A percentile compares a stretch with the other conserved stretches of the same genome.
Evolutionary conservation across 192 early-diverging fungal species (phyloP).

Genomic region (Geranomyces michiganensis): DNA sequence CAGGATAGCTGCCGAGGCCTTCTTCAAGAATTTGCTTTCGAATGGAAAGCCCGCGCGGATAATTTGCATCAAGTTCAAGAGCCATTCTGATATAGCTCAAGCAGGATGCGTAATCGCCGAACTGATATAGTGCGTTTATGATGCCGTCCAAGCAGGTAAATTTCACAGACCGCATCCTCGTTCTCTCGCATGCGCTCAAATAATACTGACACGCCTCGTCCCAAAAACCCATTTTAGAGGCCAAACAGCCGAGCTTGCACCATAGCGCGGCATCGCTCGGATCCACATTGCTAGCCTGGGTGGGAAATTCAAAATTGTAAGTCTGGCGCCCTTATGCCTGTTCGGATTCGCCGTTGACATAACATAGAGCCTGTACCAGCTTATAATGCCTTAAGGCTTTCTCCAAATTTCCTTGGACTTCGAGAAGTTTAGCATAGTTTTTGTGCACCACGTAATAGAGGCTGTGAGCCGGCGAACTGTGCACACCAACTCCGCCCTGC

Average conservation of each 20-base stretch:
- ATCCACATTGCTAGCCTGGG: slow-evolving; percentile 20
- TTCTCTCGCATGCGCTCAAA: neutral
- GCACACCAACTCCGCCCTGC: slow-evolving; percentile 16
- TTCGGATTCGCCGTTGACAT: too few relatives aligned
- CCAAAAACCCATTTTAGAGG: neutral
- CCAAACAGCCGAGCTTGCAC: slow-evolving; percentile 20
- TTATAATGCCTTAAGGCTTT: slow-evolving; percentile 15
- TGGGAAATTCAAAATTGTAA: neutral
- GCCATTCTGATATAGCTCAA: slow-evolving; percentile 18
- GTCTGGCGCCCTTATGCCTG: neutral
- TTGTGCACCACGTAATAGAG: slow-evolving; percentile 27
- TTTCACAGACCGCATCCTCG: neutral
- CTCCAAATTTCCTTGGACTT: slow-evolving; percentile 15
- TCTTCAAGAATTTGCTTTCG: slow-evolving; percentile 22
- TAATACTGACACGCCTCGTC: slow-evolving; percentile 19
- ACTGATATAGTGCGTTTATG: slow-evolving; percentile 25
- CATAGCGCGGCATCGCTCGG: slow-evolving; percentile 22
- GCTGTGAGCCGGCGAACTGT: slow-evolving; percentile 21
- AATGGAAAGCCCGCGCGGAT: slow-evolving; percentile 22
- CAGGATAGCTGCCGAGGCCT: neutral
- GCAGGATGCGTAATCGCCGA: slow-evolving; percentile 28
- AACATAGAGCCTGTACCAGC: slow-evolving; percentile 2
- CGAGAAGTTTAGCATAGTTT: slow-evolving; percentile 16
- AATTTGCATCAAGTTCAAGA: slow-evolving; percentile 8
- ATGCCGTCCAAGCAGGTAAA: slow-evolving; percentile 24